Evolutionary conservation across 805 yeast species (phyloP), one percentile per base, ranked within the genome.

Genomic region (Candida odintsovae): DNA sequence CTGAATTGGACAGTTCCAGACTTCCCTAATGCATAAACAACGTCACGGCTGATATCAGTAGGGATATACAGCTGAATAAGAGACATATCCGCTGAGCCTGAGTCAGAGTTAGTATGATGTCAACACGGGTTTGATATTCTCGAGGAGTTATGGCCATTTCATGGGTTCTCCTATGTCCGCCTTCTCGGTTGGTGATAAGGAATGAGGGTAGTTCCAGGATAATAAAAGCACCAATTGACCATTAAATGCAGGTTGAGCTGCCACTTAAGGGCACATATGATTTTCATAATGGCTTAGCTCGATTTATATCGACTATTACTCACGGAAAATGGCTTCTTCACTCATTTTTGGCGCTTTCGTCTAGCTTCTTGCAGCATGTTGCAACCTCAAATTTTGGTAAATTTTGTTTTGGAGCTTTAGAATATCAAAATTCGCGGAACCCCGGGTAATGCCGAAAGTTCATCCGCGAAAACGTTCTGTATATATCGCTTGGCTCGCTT

Each of bases 41-140:
- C 79, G 50, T 89, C 95, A 52, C 97, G 75, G 15, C 95, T 78
- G 39, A 89, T 84, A 70, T 94, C 99, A 21, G 89, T 83, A 10
- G 99, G 94, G 49, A 94, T 82, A 66, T 87, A 94, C 57, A 94
- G 75, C 72, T 94, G 98, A 43, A 92, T 86, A 59, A 95, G 77
- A 44, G 96, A 80, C 98, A 94, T 94, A 63, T 89, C 96, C 85
- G 98, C 98, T 50, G 98, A 88, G 75, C 97, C 64, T 60, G 25
- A 19, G 23, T 5, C 3, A 20, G 19, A 35, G 56, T 55, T 47
- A 47, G 51, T 52, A 39, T 12, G 4, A 8, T 16, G 36, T n/a
- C 20, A 4, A 16, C 16, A 16, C 6, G 20, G 7, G 13, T 9
- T 9, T 3, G 11, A 9, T 16, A 33, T 33, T 20, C 20, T 11